phyloP scores from a whole-genome alignment of 202 grass and related monocot species.

The Carex arenaria region DNA sequence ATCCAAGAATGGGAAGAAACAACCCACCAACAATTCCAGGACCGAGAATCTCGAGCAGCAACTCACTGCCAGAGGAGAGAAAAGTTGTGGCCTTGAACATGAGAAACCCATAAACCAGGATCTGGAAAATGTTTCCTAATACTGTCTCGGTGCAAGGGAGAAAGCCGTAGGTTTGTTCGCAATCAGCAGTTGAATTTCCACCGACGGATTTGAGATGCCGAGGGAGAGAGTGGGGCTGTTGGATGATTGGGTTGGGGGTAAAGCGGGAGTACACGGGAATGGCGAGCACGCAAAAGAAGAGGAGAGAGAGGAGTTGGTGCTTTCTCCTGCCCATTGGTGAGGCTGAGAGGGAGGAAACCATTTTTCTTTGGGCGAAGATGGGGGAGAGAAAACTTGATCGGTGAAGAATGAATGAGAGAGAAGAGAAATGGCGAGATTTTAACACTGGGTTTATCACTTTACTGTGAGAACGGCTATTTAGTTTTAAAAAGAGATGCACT shows the following conservation, averaged over 20 bases:
- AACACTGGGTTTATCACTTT: not conserved
- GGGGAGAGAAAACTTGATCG: too few relatives aligned
- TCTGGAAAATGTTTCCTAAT: conserved; percentile 65
- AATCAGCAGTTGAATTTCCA: not conserved
- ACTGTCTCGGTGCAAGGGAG: conserved; percentile 66
- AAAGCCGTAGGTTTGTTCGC: conserved; percentile 88
- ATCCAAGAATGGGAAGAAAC: conserved; percentile 85
- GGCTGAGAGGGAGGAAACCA: not conserved
- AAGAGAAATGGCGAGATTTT: not conserved
- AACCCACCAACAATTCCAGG: conserved; percentile 82
- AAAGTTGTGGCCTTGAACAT: conserved; percentile 89
- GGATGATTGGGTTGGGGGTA: not conserved
- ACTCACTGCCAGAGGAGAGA: conserved; percentile 82
- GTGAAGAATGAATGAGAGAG: not conserved
- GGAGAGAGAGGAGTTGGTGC: conserved; percentile 17
- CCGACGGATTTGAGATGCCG: conserved; percentile 14
- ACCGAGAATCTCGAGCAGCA: conserved; percentile 82
- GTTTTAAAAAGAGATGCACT: not conserved
- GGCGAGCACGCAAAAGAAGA: conserved; percentile 15
- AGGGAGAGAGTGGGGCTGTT: not conserved
- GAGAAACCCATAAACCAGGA: conserved; percentile 77
- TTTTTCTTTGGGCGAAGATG: too few relatives aligned
- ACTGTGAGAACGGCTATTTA: not conserved
- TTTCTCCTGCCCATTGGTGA: not conserved
- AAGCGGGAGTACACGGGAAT: not conserved